Percentiles rank a stretch among this genome's conserved stretches.
Conservation (phyloP, 306 rosid species). For the Boehmeria nivea region DNA sequence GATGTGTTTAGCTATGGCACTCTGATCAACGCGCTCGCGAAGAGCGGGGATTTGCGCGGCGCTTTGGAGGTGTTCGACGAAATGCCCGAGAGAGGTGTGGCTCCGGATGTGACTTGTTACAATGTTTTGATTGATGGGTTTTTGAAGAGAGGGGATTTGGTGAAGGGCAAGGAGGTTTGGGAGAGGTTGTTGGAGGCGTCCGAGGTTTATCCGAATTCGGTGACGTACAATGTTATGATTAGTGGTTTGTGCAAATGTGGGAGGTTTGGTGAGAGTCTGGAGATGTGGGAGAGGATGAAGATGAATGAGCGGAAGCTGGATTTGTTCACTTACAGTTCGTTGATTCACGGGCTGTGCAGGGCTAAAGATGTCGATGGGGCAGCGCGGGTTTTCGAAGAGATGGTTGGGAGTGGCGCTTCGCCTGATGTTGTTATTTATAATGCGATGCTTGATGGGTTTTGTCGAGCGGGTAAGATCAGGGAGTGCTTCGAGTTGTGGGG, state of each 20-base stretch:
- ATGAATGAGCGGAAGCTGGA: conserved; percentile 45
- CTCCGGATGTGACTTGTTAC: conserved; percentile 73
- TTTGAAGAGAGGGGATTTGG: conserved; percentile 46
- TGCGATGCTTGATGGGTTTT: conserved; percentile 63
- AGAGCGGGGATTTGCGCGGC: conserved; percentile 36
- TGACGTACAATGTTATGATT: conserved; percentile 76
- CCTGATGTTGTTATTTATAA: conserved; percentile 62
- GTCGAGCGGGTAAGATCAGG: conserved; percentile 44
- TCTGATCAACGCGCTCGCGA: conserved; percentile 46
- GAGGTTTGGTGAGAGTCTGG: conserved; percentile 59
- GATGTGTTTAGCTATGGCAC: conserved; percentile 64
- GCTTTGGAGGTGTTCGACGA: conserved; percentile 81
- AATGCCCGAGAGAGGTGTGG: conserved; percentile 70
- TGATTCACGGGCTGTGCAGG: conserved; percentile 74
- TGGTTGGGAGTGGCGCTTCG: conserved; percentile 45
- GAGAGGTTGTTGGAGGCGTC: conserved; percentile 51
- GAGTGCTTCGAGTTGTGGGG: conserved; percentile 46
- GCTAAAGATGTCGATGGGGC: conserved; percentile 57
- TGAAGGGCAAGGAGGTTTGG: conserved; percentile 66
- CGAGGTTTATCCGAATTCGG: conserved; percentile 55
- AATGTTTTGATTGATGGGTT: conserved; percentile 77
- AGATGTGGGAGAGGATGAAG: conserved; percentile 85
- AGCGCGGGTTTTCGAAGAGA: conserved; percentile 54
- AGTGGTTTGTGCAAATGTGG: conserved; percentile 76
- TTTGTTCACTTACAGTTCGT: conserved; percentile 50